phyloP scores from a whole-genome alignment of 1,284 basidiomycete species.

The Ganoderma boninense region DNA sequence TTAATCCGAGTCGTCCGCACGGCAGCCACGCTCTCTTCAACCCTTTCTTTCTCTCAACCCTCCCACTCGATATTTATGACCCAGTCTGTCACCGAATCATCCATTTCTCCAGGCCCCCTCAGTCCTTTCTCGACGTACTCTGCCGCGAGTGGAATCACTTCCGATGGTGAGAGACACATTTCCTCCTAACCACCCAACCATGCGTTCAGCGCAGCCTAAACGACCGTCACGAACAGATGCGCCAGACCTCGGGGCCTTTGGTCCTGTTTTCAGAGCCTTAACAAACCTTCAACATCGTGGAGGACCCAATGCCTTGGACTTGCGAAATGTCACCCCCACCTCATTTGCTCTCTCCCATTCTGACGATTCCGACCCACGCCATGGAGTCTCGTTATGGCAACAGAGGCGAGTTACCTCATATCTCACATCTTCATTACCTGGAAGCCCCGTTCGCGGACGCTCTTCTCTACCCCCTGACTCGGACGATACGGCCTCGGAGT shows the following conservation, averaged over 20 bases:
- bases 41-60: constrained; percentile 26
- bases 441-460: constrained; percentile 37
- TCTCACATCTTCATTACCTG: constrained; percentile 46
- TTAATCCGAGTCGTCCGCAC: constrained; percentile 23
- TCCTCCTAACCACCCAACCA: constrained; percentile 14
- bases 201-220: constrained; percentile 13
- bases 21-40: constrained; percentile 29
- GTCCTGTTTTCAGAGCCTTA: constrained; percentile 73
- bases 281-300: constrained; percentile 58
- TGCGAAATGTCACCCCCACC: constrained; percentile 38
- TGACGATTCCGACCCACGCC: constrained; percentile 52
- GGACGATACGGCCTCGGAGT: constrained; percentile 42
- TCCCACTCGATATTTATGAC: constrained; percentile 42
- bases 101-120: constrained; percentile 53
- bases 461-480: constrained; percentile 38
- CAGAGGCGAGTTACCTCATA: constrained; percentile 70
- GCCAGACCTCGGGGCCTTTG: constrained; percentile 81
- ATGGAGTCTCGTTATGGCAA: constrained; percentile 71
- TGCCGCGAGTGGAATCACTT: constrained; percentile 67
- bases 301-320: constrained; percentile 25
- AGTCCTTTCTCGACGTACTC: constrained; percentile 61
- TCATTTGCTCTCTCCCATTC: constrained; percentile 45
- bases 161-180: constrained; percentile 58
- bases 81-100: constrained; percentile 48
- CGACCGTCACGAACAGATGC: constrained; percentile 53